These are phyloP conservation scores for Zymoseptoria passerinii DNA, from an alignment of 2,329 filamentous ascomycete species.

Conservation along the genomic window DNA sequence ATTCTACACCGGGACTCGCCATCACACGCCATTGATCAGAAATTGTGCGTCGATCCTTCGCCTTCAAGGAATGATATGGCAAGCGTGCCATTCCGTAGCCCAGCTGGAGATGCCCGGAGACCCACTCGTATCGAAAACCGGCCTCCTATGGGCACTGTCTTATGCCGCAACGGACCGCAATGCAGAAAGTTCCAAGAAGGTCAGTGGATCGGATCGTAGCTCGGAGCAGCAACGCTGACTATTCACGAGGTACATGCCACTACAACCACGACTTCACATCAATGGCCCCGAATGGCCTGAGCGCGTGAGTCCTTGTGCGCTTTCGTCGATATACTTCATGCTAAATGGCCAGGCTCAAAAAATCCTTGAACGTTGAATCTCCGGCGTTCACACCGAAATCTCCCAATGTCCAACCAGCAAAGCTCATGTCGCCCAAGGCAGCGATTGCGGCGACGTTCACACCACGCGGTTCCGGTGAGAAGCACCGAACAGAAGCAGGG, in stretches of 20 bases:
- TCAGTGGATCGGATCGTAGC: conserved; percentile 2
- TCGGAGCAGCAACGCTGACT: conserved; percentile 3
- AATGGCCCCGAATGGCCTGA: conserved; percentile 22
- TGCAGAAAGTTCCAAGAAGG: conserved; percentile 30
- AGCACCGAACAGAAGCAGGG: background rate
- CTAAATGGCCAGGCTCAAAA: conserved; percentile 43
- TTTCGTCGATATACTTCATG: background rate
- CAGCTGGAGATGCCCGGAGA: conserved; percentile 24
- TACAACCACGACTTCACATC: conserved; percentile 29
- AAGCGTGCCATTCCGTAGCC: conserved; percentile 20
- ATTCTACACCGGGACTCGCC: background rate
- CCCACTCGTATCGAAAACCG: conserved; percentile 24
- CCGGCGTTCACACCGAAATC: conserved; percentile 63
- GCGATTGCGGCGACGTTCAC: conserved; percentile 84
- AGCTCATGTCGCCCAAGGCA: conserved; percentile 80
- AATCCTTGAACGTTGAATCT: conserved; percentile 85
- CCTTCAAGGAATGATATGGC: conserved; percentile 26
- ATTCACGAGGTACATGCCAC: conserved; percentile 24
- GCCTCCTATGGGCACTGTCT: conserved; percentile 20
- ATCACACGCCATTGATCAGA: background rate
- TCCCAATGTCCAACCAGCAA: conserved; percentile 44
- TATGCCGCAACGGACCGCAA: conserved; percentile 29
- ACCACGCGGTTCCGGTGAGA: conserved; percentile 46
- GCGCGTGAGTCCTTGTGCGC: conserved; percentile 14
- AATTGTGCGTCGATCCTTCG: background rate